These are phyloP conservation scores for Silene latifolia DNA, from an alignment of 148 eudicot genomes.

Conservation along the genomic window DNA sequence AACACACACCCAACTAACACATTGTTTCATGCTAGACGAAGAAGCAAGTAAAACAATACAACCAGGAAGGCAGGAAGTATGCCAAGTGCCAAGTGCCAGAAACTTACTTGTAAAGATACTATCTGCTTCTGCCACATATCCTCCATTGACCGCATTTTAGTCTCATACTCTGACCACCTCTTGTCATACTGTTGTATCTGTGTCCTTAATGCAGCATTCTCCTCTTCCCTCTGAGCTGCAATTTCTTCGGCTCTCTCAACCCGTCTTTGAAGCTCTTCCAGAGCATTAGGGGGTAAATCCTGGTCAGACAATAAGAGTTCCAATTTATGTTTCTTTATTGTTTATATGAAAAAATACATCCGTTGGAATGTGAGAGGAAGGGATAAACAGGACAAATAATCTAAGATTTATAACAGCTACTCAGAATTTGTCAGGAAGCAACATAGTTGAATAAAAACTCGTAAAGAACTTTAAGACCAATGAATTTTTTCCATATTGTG, in stretches of 20 bases:
- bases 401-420: background rate
- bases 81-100: background rate
- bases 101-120: conserved; percentile 65
- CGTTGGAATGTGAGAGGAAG: background rate
- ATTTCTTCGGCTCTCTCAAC: conserved; percentile 56
- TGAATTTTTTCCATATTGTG: too few relatives aligned
- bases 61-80: background rate
- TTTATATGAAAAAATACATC: background rate
- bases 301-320: conserved; percentile 37
- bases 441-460: background rate
- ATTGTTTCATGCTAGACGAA: background rate
- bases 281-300: conserved; percentile 44
- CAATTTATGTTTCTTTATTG: conserved; percentile 5
- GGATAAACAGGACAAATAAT: background rate
- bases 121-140: conserved; percentile 88
- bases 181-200: conserved; percentile 57
- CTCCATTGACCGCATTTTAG: conserved; percentile 79
- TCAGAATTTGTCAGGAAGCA: conserved; percentile 2
- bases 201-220: conserved; percentile 57
- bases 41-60: background rate
- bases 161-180: conserved; percentile 67
- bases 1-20: background rate
- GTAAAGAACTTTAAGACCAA: too few relatives aligned
- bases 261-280: conserved; percentile 67
- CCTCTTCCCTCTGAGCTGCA: conserved; percentile 59